Base-by-base conservation (phyloP, 2,329 filamentous ascomycete genomes). In the Parascedosporium putredinis region DNA sequence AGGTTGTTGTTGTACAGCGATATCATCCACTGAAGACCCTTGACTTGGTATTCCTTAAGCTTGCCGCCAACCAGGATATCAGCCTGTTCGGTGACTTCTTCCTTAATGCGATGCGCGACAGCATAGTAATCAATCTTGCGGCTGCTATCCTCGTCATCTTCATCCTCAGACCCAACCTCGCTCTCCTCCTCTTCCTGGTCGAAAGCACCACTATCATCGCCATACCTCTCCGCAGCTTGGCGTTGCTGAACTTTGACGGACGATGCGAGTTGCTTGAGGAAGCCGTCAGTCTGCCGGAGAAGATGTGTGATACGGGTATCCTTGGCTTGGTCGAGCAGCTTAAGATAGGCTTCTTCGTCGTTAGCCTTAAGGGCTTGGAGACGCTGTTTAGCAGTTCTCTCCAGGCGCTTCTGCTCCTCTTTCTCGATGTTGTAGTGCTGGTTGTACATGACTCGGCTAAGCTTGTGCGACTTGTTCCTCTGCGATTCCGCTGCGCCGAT, bases 1-100 rank as follows among this genome's bases (percentile, higher is more conserved):
- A 98, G 79, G 68, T 96, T 98, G 75, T 98, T 98, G 82, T 98
- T 98, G 78, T 97, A 98, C 12, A 98, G 77, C 12, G 93, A 98
- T 53, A 98, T 84, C 93, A 98, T 98, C 93, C 93, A 98, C 67
- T 98, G 91, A 45, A 98, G 73, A 77, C 93, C 93, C 81, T 96
- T 97, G 68, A 98, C 58, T 70, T 98, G 93, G 68, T 98, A 98
- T 65, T 98, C 93, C 67, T 98, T 98, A 57, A 98, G 75, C 9
- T 75, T 86, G 62, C 93, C 93, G 63, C 93, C 93, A 55, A 97
- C 88, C 53, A 98, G 77, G 40, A 95, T 95, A 49, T 69, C 68
- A 5, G 93, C 88, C 62, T 98, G 93, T 53, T 76, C 74, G 1
- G 79, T 85, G 58, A 98, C 84, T 56, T 94, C 88, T 72, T 98